These are phyloP conservation scores for Apiospora koreana DNA, from an alignment of 2,329 filamentous ascomycete species.

Conservation along the genomic window DNA sequence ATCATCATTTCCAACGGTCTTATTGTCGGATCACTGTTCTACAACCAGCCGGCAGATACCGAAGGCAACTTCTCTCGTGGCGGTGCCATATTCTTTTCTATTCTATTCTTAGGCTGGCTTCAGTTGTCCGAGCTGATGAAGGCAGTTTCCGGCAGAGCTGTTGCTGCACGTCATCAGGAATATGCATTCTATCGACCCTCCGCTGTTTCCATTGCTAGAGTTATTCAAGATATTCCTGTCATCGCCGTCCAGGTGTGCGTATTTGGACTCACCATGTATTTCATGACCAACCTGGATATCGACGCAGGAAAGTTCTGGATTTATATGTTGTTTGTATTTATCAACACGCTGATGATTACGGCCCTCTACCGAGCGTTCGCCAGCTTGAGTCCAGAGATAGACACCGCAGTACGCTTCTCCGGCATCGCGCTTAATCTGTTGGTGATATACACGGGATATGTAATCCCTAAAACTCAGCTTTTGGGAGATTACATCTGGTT, in stretches of 20 bases:
- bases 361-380: constrained; percentile 35
- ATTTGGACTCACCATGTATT: constrained; percentile 75
- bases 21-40: constrained; percentile 79
- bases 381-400: constrained; percentile 41
- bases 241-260: constrained; percentile 65
- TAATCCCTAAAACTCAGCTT: constrained; percentile 58
- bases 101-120: constrained; percentile 62
- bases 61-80: constrained; percentile 61
- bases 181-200: constrained; percentile 56
- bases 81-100: constrained; percentile 50
- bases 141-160: constrained; percentile 69
- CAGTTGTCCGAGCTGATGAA: constrained; percentile 79
- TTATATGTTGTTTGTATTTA: constrained; percentile 57
- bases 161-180: constrained; percentile 50
- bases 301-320: constrained; percentile 69
- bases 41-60: constrained; percentile 62
- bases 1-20: constrained; percentile 74
- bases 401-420: constrained; percentile 62
- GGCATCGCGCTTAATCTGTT: constrained; percentile 60
- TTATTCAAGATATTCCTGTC: constrained; percentile 59
- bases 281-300: constrained; percentile 71
- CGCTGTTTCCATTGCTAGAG: constrained; percentile 57
- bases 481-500: constrained; percentile 67
- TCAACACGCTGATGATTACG: constrained; percentile 30
- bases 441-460: constrained; percentile 68